Base-by-base conservation (phyloP, 768 basidiomycete species). In the Tricholoma bakamatsutake region DNA sequence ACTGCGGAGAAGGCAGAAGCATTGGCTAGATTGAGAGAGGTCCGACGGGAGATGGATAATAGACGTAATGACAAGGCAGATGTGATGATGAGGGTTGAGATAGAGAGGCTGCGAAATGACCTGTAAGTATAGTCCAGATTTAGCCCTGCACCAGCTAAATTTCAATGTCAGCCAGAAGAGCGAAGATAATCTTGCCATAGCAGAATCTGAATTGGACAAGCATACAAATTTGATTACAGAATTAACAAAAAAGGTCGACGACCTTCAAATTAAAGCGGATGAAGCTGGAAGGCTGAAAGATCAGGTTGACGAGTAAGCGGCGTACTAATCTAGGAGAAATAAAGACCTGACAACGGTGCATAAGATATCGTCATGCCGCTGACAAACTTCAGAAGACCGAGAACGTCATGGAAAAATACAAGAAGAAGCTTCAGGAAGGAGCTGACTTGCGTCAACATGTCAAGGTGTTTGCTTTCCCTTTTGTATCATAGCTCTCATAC, bases 401-500 rank as follows among this genome's bases (percentile, higher is more conserved):
- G 72, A 95, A 95, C 65, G 94, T 97, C 28, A 91, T 97, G 82
- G 94, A 98, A 71, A 99, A 98, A 70, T 95, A 98, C 71, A 96
- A 95, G 75, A 95, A 92, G 80, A 99, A 98, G 72, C 80, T 98
- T 1, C 96, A 98, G 64, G 97, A 98, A 67, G 84, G 89, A 4
- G 93, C 90, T 12, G 92, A 96, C 60, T 75, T 95, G 17, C 84
- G 93, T 27, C 91, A 92, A 59, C 85, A 87, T 55, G 83, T 95
- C 64, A 92, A 90, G 73, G 91, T 88, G 54, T 35, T 70, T 62
- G 62, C 67, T 24, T 63, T 65, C 27, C 42, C 17, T 37, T n/a
- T 17, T 42, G 24, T 1, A 40, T 53, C 28, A 34, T 50, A 12
- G 54, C 24, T 50, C 35, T 34, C 18, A 43, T 12, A 55, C 43